Evolutionary conservation across 352 stramenopile genomes (phyloP).

Genomic region (Phytophthora cactorum): DNA sequence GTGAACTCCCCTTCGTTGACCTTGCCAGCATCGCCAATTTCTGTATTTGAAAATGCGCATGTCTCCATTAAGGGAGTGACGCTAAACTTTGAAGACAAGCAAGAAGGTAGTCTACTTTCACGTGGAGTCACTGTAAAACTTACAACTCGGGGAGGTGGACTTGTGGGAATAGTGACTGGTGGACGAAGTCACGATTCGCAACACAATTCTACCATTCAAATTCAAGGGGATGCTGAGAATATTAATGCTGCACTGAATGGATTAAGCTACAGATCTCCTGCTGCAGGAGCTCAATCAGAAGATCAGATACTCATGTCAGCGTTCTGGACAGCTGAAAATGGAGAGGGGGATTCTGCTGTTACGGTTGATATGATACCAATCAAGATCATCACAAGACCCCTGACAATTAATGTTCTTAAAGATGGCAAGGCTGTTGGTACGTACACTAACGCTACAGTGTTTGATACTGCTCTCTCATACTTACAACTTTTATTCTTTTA

Average conservation of each 20-base stretch:
- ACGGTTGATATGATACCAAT: constrained; percentile 10
- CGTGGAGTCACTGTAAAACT: constrained; percentile 18
- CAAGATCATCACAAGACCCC: constrained; percentile 20
- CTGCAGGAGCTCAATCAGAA: constrained; percentile 1
- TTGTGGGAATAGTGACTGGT: constrained; percentile 6
- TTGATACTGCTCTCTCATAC: not conserved
- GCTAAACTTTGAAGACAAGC: not conserved
- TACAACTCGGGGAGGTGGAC: constrained; percentile 7
- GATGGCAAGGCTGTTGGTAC: constrained; percentile 20
- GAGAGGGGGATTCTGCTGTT: not conserved
- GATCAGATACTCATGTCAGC: constrained; percentile 21
- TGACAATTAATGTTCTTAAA: constrained; percentile 12
- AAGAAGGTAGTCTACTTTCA: not conserved
- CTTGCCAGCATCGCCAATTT: constrained; percentile 15
- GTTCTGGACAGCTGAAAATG: constrained; percentile 12
- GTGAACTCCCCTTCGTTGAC: constrained; percentile 8
- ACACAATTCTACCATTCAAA: constrained; percentile 6
- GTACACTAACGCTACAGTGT: constrained; percentile 1
- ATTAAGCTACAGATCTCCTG: constrained; percentile 16
- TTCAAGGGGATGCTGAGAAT: constrained; percentile 26
- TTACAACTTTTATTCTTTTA: not conserved
- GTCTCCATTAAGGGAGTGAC: constrained; percentile 7
- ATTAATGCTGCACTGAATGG: constrained; percentile 27
- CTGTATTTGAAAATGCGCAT: constrained; percentile 15
- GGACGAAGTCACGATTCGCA: not conserved